phyloP scores from a whole-genome alignment of 805 yeast species.

The Monosporozyma servazzii region DNA sequence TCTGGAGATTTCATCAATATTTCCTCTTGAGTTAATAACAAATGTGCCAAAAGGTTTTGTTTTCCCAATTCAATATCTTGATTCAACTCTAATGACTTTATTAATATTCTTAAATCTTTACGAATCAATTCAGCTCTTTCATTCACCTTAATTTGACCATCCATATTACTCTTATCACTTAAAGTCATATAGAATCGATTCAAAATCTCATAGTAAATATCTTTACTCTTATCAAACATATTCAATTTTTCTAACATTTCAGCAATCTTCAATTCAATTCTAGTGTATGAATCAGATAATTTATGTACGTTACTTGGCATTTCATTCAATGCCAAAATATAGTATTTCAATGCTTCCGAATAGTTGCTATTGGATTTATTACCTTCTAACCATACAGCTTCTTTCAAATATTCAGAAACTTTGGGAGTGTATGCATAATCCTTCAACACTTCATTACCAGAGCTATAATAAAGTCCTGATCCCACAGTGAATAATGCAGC shows the following conservation, averaged over 20 bases:
- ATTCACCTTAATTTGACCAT: slow-evolving; percentile 16
- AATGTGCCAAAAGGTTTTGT: slow-evolving; percentile 52
- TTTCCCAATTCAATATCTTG: slow-evolving; percentile 42
- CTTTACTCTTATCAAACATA: slow-evolving; percentile 53
- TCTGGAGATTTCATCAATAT: slow-evolving; percentile 38
- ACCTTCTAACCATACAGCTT: slow-evolving; percentile 78
- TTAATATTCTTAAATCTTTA: slow-evolving; percentile 59
- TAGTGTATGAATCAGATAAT: slow-evolving; percentile 75
- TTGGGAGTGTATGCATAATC: neutral
- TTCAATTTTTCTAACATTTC: slow-evolving; percentile 74
- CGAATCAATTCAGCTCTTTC: slow-evolving; percentile 53
- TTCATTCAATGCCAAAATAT: slow-evolving; percentile 56
- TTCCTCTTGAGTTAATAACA: slow-evolving; percentile 58
- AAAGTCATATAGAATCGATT: slow-evolving; percentile 48
- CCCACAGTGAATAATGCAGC: neutral
- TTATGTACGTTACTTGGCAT: slow-evolving; percentile 38
- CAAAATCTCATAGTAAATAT: slow-evolving; percentile 58
- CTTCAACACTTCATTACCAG: neutral
- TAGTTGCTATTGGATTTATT: slow-evolving; percentile 49
- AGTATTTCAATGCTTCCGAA: slow-evolving; percentile 57
- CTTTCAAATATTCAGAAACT: slow-evolving; percentile 34
- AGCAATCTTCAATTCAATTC: slow-evolving; percentile 77
- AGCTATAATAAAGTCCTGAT: neutral
- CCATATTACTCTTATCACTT: slow-evolving; percentile 32
- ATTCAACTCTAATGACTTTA: slow-evolving; percentile 56